phyloP scores from a whole-genome alignment of 139 green algal genomes.

The Chlamydomonas sp. region DNA sequence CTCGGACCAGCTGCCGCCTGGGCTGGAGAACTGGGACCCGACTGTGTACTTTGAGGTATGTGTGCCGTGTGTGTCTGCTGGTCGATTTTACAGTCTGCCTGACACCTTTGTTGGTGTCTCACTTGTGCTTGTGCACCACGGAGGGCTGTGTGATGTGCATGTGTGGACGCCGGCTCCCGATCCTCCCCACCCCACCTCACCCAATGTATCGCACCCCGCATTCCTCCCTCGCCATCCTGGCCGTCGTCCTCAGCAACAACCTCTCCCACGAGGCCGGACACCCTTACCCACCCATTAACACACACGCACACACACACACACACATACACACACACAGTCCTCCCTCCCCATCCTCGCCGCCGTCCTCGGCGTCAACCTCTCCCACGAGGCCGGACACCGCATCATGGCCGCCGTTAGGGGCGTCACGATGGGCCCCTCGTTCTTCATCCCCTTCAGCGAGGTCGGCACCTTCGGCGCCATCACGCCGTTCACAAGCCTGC shows the following conservation, averaged over 20 bases:
- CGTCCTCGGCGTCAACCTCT: conserved; percentile 13
- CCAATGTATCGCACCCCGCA: too few relatives aligned
- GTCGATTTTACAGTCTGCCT: too few relatives aligned
- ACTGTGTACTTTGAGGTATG: conserved; percentile 64
- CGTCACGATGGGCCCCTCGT: conserved; percentile 75
- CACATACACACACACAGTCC: not conserved
- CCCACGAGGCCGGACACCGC: conserved; percentile 77
- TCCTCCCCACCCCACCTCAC: too few relatives aligned
- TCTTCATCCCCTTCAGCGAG: conserved; percentile 74
- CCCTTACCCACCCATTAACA: too few relatives aligned
- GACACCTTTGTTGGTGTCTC: too few relatives aligned
- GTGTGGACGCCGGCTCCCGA: too few relatives aligned
- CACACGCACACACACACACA: too few relatives aligned
- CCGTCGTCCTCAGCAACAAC: not conserved
- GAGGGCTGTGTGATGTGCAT: too few relatives aligned
- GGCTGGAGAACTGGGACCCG: conserved; percentile 66
- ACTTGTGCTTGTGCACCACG: too few relatives aligned
- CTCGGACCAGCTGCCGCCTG: conserved; percentile 40
- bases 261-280: conserved; percentile 79
- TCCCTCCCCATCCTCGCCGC: not conserved
- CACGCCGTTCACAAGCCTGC: conserved; percentile 72
- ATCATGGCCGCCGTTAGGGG: conserved; percentile 6
- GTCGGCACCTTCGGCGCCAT: conserved; percentile 81
- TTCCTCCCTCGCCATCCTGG: not conserved
- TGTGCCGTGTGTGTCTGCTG: too few relatives aligned